phyloP scores from a whole-genome alignment of 371 early-diverging fungal species.

The Dentiscutata heterogama region DNA sequence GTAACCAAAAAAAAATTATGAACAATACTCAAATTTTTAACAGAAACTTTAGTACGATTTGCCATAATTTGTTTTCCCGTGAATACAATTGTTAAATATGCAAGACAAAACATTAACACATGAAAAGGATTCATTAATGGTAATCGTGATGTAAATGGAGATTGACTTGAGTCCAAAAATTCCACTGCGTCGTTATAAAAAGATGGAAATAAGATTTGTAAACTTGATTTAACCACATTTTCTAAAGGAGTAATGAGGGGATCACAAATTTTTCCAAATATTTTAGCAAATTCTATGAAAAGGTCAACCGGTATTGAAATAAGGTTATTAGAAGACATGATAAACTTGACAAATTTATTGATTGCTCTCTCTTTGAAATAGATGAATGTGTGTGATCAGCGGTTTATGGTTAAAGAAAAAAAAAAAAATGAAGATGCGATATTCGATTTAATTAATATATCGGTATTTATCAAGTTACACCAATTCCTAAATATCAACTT shows the following conservation, averaged over 20 bases:
- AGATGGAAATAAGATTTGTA: conserved; percentile 12
- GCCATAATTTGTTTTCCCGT: conserved; percentile 62
- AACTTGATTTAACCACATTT: background rate
- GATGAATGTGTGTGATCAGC: too few relatives aligned
- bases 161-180: conserved; percentile 51
- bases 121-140: conserved; percentile 73
- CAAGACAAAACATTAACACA: conserved; percentile 57
- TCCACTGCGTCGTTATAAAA: conserved; percentile 35
- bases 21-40: conserved; percentile 57
- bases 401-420: too few relatives aligned
- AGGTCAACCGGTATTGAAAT: conserved; percentile 13
- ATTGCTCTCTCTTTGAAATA: too few relatives aligned
- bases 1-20: conserved; percentile 64
- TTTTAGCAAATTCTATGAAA: conserved; percentile 23
- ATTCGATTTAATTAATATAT: too few relatives aligned
- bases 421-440: too few relatives aligned
- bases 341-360: too few relatives aligned
- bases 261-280: conserved; percentile 1
- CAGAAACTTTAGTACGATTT: conserved; percentile 52
- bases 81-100: conserved; percentile 58
- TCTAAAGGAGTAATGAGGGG: conserved; percentile 26
- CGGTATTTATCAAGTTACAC: too few relatives aligned
- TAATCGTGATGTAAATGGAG: conserved; percentile 57
- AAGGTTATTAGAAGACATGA: too few relatives aligned
- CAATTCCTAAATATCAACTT: too few relatives aligned